Percentiles rank a stretch among this genome's conserved stretches.
phyloP scores from a whole-genome alignment of 1,284 basidiomycete species.

The Porodaedalea pini region DNA sequence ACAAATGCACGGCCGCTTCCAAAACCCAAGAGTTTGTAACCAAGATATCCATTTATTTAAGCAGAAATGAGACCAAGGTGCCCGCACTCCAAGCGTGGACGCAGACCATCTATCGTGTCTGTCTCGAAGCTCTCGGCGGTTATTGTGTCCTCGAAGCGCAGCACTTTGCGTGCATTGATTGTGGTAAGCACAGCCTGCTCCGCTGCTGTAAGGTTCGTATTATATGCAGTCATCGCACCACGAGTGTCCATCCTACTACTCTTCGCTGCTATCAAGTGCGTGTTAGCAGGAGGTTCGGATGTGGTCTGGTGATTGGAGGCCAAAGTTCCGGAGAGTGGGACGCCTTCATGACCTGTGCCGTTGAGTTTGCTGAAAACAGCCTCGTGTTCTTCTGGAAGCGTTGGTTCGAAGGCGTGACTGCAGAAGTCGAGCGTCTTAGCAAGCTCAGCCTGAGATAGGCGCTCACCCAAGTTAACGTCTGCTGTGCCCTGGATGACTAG shows the following conservation, averaged over 20 bases:
- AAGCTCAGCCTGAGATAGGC: slow-evolving; percentile 64
- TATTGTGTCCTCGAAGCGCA: slow-evolving; percentile 35
- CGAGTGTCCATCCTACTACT: no score
- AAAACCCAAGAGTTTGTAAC: no score
- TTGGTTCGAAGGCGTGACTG: slow-evolving; percentile 36
- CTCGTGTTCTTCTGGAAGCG: slow-evolving; percentile 33
- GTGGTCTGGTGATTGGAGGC: background rate
- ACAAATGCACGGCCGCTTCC: no score
- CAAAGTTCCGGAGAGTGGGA: background rate
- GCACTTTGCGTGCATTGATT: slow-evolving; percentile 37
- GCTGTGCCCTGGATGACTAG: slow-evolving; percentile 63
- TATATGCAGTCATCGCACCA: background rate
- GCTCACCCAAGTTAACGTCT: slow-evolving; percentile 54
- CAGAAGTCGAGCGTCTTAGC: slow-evolving; percentile 46
- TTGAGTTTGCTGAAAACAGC: slow-evolving; percentile 30
- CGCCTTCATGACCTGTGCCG: slow-evolving; percentile 7
- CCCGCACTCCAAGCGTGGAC: slow-evolving; percentile 31
- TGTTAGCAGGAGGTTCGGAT: slow-evolving; percentile 2
- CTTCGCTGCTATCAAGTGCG: background rate
- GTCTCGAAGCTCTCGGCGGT: slow-evolving; percentile 34
- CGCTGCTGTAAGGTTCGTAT: slow-evolving; percentile 13
- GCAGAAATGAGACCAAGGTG: slow-evolving; percentile 34
- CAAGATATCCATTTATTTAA: no score
- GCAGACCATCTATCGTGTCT: slow-evolving; percentile 32
- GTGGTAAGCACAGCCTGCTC: slow-evolving; percentile 34